A percentile compares a stretch with the other conserved stretches of the same genome.
Conservation (phyloP, 164 flowering plant species). For the Dillenia suffruticosa region DNA sequence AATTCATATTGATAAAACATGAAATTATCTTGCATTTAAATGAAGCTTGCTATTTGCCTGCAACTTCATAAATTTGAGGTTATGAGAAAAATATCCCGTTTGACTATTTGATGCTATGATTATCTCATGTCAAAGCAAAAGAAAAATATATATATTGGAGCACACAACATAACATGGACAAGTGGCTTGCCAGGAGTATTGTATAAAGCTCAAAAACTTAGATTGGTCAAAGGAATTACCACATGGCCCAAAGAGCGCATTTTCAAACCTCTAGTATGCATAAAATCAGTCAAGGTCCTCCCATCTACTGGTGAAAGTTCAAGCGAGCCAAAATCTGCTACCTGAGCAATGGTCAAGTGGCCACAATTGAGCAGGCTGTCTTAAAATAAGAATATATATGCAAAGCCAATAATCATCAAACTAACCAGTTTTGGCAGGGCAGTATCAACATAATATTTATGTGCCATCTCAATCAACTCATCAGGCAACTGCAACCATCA, state of each 20-base stretch:
- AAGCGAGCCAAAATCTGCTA: constrained; percentile 94
- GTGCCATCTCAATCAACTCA: constrained; percentile 93
- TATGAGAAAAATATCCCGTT: too few species aligned
- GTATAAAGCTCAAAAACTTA: too few species aligned
- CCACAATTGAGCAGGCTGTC: constrained; percentile 10
- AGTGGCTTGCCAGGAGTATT: too few species aligned
- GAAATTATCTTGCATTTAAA: too few species aligned
- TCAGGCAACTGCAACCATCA: constrained; percentile 57
- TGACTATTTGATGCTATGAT: too few species aligned
- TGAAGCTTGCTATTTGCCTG: too few species aligned
- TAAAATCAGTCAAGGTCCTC: constrained; percentile 92
- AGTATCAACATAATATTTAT: constrained; percentile 72
- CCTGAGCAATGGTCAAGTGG: constrained; percentile 38
- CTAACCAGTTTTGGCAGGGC: constrained; percentile 92
- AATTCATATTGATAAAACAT: too few species aligned
- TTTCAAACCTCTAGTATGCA: constrained; percentile 92
- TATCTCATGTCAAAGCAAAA: too few species aligned
- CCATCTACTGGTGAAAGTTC: constrained; percentile 99
- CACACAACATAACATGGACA: too few species aligned
- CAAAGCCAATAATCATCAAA: background rate
- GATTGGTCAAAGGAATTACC: constrained; percentile 37
- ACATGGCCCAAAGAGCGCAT: constrained; percentile 88
- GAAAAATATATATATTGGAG: too few species aligned
- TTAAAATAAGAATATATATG: background rate
- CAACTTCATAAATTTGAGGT: too few species aligned